Percentiles rank a stretch among this genome's conserved stretches.
Conservation (phyloP, 371 early-diverging fungal genomes). For the Mortierella sp. region DNA sequence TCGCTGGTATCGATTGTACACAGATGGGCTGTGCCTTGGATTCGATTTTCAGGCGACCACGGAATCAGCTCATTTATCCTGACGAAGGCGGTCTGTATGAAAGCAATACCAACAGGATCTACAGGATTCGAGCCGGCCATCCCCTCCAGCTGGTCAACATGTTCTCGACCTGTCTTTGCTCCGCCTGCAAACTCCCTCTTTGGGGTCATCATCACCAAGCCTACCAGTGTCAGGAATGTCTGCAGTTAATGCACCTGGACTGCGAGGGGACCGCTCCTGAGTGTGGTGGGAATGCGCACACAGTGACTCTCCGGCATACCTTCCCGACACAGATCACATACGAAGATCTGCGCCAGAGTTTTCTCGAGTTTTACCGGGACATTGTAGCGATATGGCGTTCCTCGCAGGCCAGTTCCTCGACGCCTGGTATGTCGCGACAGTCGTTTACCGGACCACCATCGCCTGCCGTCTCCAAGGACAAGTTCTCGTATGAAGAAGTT, state of each 20-base stretch:
- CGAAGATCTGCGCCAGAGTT: slow-evolving; percentile 34
- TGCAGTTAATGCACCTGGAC: slow-evolving; percentile 65
- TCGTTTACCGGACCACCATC: slow-evolving; percentile 12
- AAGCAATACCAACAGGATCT: slow-evolving; percentile 19
- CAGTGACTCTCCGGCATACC: slow-evolving; percentile 15
- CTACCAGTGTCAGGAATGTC: slow-evolving; percentile 66
- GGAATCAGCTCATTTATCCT: slow-evolving; percentile 43
- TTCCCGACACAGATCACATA: slow-evolving; percentile 26
- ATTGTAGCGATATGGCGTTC: slow-evolving; percentile 26
- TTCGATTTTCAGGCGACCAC: slow-evolving; percentile 15
- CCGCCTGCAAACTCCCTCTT: slow-evolving; percentile 65
- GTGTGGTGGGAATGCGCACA: slow-evolving; percentile 11
- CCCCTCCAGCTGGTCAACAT: slow-evolving; percentile 68
- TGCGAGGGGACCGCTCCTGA: slow-evolving; percentile 43
- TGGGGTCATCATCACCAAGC: slow-evolving; percentile 72
- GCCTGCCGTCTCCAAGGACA: slow-evolving; percentile 21
- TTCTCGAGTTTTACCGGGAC: slow-evolving; percentile 29
- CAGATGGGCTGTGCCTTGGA: slow-evolving; percentile 34
- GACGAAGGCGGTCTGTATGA: slow-evolving; percentile 16
- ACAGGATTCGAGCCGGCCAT: slow-evolving; percentile 56
- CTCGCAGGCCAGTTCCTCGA: neutral
- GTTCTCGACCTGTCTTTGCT: slow-evolving; percentile 67
- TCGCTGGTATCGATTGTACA: slow-evolving; percentile 41
- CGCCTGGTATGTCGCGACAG: neutral
- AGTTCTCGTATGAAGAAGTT: slow-evolving; percentile 47